These are phyloP conservation scores for Cercospora berteroae DNA, from an alignment of 2,329 filamentous ascomycete genomes.

Conservation along the genomic window DNA sequence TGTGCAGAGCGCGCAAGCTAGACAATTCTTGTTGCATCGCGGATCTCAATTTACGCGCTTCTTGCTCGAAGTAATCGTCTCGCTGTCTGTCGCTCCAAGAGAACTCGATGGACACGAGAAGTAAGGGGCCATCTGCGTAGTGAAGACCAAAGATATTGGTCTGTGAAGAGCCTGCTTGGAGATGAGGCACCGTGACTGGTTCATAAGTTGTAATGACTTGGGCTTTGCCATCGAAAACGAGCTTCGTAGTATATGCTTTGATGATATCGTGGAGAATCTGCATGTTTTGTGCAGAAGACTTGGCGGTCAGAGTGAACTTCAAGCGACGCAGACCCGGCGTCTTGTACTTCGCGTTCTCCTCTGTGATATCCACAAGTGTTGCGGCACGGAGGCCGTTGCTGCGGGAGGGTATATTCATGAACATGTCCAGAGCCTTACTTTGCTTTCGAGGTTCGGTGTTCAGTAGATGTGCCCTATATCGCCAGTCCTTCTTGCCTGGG, in stretches of 20 bases:
- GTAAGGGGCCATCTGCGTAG: constrained; percentile 16
- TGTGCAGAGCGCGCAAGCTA: constrained; percentile 1
- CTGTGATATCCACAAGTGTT: constrained; percentile 19
- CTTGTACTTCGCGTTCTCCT: constrained; percentile 20
- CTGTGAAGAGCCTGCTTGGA: constrained; percentile 15
- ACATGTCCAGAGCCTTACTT: constrained; percentile 13
- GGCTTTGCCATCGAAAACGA: constrained; percentile 16
- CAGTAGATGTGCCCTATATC: constrained; percentile 21
- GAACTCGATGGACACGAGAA: constrained; percentile 23
- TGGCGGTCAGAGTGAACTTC: constrained; percentile 26
- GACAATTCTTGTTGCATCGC: constrained; percentile 15
- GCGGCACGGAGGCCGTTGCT: constrained; percentile 19
- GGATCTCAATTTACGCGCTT: constrained; percentile 9
- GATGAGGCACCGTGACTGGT: constrained; percentile 25
- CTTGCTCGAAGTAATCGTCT: constrained; percentile 19
- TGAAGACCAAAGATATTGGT: constrained; percentile 26
- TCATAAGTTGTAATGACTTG: constrained; percentile 22
- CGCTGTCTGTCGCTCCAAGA: constrained; percentile 17
- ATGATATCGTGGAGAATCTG: constrained; percentile 20
- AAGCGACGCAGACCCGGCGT: constrained; percentile 20
- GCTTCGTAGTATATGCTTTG: constrained; percentile 7
- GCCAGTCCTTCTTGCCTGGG: constrained; percentile 16
- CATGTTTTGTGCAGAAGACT: constrained; percentile 17
- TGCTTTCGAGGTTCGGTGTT: constrained; percentile 22
- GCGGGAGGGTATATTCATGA: constrained; percentile 20